Evolutionary conservation across 345 rosid species (phyloP).

Genomic region (Eucalyptus pumila): DNA sequence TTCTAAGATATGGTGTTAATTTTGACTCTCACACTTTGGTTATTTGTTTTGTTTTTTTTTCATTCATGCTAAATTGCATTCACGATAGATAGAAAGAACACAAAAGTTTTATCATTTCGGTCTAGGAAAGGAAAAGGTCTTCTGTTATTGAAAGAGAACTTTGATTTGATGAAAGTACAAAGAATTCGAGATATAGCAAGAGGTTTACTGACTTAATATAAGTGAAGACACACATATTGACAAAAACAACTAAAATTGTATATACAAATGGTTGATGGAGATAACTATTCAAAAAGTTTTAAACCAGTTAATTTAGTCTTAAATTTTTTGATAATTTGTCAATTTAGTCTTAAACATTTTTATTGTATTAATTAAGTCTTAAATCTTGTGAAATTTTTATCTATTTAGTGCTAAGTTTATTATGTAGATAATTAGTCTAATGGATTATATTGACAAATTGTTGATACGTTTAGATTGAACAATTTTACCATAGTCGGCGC

Average conservation of each 20-base stretch:
- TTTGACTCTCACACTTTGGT: background rate
- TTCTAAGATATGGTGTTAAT: background rate
- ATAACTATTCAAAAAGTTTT: no score
- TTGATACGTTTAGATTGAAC: no score
- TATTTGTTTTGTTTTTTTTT: no score
- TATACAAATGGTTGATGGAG: no score
- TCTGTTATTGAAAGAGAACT: background rate
- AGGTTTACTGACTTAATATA: no score
- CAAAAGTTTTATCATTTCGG: background rate
- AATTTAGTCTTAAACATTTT: accelerated
- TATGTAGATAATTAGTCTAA: no score
- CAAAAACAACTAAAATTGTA: background rate
- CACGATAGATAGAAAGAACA: background rate
- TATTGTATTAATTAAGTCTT: no score
- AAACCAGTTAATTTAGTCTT: accelerated
- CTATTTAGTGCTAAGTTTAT: accelerated
- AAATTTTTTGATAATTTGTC: accelerated
- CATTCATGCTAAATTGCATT: background rate
- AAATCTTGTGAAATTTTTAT: no score
- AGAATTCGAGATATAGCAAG: background rate
- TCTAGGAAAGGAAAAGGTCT: background rate
- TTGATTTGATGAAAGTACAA: background rate
- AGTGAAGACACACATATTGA: background rate
- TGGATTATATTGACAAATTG: accelerated
- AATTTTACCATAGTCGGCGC: background rate